Percentiles rank a stretch among this genome's conserved stretches.
phyloP scores from a whole-genome alignment of 106 monocot species.

The Acorus gramineus region DNA sequence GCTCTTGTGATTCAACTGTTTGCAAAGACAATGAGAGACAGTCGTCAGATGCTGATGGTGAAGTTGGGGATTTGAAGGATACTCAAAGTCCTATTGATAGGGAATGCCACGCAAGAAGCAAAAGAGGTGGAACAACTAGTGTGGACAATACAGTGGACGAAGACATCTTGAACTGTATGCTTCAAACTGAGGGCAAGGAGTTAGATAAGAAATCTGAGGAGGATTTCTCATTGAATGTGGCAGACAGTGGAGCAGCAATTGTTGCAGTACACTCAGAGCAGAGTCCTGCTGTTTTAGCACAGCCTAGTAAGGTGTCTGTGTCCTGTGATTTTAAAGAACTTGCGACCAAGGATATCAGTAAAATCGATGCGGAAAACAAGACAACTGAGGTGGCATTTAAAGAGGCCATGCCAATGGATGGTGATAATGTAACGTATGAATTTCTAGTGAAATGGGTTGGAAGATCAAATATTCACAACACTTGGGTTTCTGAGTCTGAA shows the following conservation, averaged over 20 bases:
- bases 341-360: neutral
- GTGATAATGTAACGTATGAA: conserved; percentile 34
- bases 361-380: conserved; percentile 14
- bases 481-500: conserved; percentile 72
- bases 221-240: conserved; percentile 3
- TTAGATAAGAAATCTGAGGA: conserved; percentile 5
- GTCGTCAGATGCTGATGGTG: conserved; percentile 7
- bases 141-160: conserved; percentile 3
- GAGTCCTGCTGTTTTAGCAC: neutral
- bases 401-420: conserved; percentile 10
- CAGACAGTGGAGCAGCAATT: conserved; percentile 4
- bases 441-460: conserved; percentile 97
- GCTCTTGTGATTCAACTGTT: conserved; percentile 4
- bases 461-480: conserved; percentile 82
- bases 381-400: neutral
- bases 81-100: conserved; percentile 1
- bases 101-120: conserved; percentile 7
- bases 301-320: conserved; percentile 1
- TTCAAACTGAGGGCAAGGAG: neutral
- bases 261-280: conserved; percentile 3
- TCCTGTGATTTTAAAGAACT: conserved; percentile 11
- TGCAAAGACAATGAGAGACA: conserved; percentile 9
- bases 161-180: neutral
- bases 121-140: conserved; percentile 3
- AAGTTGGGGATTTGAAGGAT: neutral